Conservation (phyloP, 768 basidiomycete species). For the Atractiella rhizophila region DNA sequence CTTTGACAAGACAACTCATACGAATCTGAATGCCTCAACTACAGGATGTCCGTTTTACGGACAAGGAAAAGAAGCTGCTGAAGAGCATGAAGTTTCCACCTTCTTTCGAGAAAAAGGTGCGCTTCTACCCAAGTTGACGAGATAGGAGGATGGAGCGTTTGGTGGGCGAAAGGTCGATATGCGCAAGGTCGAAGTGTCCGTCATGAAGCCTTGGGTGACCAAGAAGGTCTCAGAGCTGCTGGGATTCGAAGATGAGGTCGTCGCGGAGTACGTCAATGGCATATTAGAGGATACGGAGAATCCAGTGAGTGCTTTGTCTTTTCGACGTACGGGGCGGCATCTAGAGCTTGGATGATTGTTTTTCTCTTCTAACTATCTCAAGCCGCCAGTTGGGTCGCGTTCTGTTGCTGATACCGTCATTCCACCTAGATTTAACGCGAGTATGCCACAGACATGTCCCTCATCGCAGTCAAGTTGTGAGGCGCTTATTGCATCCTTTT, state of each 20-base stretch:
- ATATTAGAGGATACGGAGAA: slow-evolving; percentile 62
- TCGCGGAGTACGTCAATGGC: slow-evolving; percentile 88
- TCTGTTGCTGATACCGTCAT: no score
- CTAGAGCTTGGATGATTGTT: no score
- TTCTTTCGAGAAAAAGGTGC: slow-evolving; percentile 11
- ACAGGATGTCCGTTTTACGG: slow-evolving; percentile 10
- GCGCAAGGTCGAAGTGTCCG: slow-evolving; percentile 54
- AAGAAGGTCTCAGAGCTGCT: slow-evolving; percentile 73
- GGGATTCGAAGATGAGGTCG: slow-evolving; percentile 87
- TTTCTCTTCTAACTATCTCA: no score
- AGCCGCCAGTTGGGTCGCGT: no score
- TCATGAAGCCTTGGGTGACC: slow-evolving; percentile 85
- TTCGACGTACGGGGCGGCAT: neutral
- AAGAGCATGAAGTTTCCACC: slow-evolving; percentile 11
- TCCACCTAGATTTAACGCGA: no score
- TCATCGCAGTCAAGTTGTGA: neutral
- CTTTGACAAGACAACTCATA: no score
- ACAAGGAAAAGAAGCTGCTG: slow-evolving; percentile 10
- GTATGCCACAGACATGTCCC: neutral
- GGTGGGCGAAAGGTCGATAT: slow-evolving; percentile 13
- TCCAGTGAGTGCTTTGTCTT: slow-evolving; percentile 33
- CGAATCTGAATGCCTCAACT: no score
- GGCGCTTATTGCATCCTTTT: neutral
- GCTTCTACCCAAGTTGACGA: no score
- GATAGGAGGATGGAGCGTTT: neutral